Base-by-base conservation (phyloP, 2,329 filamentous ascomycete genomes). In the Colletotrichum horii region DNA sequence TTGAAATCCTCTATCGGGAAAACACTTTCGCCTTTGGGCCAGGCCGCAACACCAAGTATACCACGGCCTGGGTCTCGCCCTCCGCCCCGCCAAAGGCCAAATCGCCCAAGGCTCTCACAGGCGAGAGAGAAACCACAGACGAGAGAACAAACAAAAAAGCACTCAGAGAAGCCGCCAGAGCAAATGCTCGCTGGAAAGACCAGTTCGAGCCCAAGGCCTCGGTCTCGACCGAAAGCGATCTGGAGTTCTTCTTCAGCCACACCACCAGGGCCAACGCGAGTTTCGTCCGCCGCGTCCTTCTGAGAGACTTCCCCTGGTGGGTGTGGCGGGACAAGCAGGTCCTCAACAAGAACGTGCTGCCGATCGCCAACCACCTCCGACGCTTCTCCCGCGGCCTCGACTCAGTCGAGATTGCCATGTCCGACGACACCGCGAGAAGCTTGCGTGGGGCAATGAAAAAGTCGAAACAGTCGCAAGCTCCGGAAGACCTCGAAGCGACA, bases 41-140 rank as follows among this genome's bases (percentile, higher is more conserved):
- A 52, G 43, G 43, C 6, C 43, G 2, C 4, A 4, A 22, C 12
- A 52, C 43, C 11, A 1, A 22, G 43, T 2, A 1, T 6, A 52
- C 2, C 4, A 52, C n/a, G 43, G 1, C 3, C 3, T 52, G 43
- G 43, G 12, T 6, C 6, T 0, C 43, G n/a, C 43, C 43, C n/a
- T 14, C 43, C 43, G n/a, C 6, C 6, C 43, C 11, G 43, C 43
- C 6, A 52, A 52, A 6, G 43, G 9, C 30, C 30, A 52, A 52
- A 24, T n/a, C 43, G 43, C n/a, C 2, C 2, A 52, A 52, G 43
- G 11, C n/a, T n/a, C n/a, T 22, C 2, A 22, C 11, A 8, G 43
- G 19, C 38, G 22, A n/a, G 12, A 48, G n/a, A n/a, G 38, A 48
- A 12, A 6, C 6, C 19, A 3, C 1, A 0, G 0, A 0, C 0